Conservation (phyloP, 2,329 filamentous ascomycete species). For the Ustulina deusta region DNA sequence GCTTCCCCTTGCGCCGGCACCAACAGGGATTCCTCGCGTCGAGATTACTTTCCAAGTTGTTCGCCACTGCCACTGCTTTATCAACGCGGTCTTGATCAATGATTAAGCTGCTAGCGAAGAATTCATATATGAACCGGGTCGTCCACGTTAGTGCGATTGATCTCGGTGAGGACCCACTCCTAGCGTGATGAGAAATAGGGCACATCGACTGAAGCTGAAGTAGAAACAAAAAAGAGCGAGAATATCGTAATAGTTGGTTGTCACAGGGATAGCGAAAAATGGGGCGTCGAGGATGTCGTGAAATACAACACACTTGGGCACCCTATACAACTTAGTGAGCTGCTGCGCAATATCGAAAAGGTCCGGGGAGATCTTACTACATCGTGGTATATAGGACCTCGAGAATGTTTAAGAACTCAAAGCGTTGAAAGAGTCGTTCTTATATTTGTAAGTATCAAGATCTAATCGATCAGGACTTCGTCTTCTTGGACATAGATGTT, state of each 20-base stretch:
- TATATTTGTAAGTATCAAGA: background rate
- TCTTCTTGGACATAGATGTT: background rate
- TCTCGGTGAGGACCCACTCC: background rate
- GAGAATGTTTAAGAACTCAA: background rate
- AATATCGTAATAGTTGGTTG: background rate
- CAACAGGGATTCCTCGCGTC: background rate
- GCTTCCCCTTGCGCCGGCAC: conserved; percentile 2
- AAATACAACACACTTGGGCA: background rate
- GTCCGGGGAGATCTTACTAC: background rate
- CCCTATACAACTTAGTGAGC: background rate
- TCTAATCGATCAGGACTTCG: too few species aligned
- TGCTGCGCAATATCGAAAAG: background rate
- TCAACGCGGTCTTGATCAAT: background rate
- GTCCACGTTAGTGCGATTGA: background rate
- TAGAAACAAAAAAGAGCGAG: conserved; percentile 1
- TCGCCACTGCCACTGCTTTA: background rate
- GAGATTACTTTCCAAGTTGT: conserved; percentile 7
- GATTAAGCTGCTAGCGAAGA: background rate
- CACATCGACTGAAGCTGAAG: background rate
- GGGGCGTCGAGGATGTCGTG: background rate
- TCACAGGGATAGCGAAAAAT: background rate
- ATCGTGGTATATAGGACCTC: background rate
- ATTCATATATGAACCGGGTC: background rate
- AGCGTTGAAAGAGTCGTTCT: background rate
- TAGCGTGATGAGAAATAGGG: background rate